Conservation (phyloP, 352 stramenopile species). For the Lagenidium sp. region DNA sequence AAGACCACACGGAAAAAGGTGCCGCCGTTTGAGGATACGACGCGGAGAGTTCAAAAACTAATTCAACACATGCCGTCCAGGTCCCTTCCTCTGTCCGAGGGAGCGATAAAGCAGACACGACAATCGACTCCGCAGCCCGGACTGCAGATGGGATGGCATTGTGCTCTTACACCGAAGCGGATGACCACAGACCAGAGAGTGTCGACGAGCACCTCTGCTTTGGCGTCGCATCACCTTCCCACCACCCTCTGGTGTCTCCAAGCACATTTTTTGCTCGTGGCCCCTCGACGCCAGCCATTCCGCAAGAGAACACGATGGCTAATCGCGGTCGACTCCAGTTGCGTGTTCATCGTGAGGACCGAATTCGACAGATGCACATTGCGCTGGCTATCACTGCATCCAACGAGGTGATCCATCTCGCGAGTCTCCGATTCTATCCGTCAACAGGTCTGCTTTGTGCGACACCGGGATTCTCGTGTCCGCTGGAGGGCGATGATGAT, state of each 20-base stretch:
- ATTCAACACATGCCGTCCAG: too few relatives aligned
- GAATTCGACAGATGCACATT: slow-evolving; percentile 55
- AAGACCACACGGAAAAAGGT: background rate
- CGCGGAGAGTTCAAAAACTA: too few relatives aligned
- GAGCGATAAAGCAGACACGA: too few relatives aligned
- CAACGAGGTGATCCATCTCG: slow-evolving; percentile 26
- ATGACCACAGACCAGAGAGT: slow-evolving; percentile 29
- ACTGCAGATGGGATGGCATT: slow-evolving; percentile 9
- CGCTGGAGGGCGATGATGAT: slow-evolving; percentile 24
- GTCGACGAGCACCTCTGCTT: background rate
- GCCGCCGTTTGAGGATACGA: too few relatives aligned
- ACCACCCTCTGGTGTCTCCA: too few relatives aligned
- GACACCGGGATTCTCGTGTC: slow-evolving; percentile 44
- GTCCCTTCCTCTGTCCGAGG: too few relatives aligned
- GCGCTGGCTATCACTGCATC: slow-evolving; percentile 23
- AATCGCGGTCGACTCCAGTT: slow-evolving; percentile 17
- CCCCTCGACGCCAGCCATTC: too few relatives aligned
- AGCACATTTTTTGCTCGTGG: too few relatives aligned
- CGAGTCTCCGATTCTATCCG: slow-evolving; percentile 39
- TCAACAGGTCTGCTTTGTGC: slow-evolving; percentile 36
- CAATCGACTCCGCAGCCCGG: too few relatives aligned
- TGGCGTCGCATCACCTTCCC: background rate
- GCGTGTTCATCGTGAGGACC: slow-evolving; percentile 40
- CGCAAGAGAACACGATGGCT: too few relatives aligned
- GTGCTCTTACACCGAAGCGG: slow-evolving; percentile 36